Base-by-base conservation (phyloP, 2,329 filamentous ascomycete genomes). In the Waltergamsia citrina region DNA sequence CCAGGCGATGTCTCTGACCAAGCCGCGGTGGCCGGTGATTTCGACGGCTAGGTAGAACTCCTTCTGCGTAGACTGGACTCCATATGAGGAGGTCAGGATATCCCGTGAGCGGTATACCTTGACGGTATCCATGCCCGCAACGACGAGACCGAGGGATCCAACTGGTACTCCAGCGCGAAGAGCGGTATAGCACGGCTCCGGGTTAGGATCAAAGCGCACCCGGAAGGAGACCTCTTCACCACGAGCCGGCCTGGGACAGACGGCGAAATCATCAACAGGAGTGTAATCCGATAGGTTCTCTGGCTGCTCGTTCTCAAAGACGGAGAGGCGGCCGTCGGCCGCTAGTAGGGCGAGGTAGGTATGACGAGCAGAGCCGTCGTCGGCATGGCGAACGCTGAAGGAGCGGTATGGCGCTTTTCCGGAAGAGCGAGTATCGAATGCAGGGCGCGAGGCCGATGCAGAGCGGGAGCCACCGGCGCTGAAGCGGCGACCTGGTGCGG, bases 1-100 rank as follows among this genome's bases (percentile, higher is more conserved):
- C 92, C 92, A 98, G 3, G 85, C 81, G 2, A 95, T 74, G 53
- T 95, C 88, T 31, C 90, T 72, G 6, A 95, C 83, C 25, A 96
- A 68, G 1, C 80, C 78, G 7, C 74, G 69, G 46, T 94, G 84
- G 2, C 78, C 78, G 20, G 67, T 66, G 12, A 96, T 64, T 50
- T 87, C 81, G 15, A 81, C 78, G 1, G 87, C 87, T 7, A 85
- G 74, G 53, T 94, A 94, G 51, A 96, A 93, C 38, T 85, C 81
- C 40, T 84, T 83, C 64, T 52, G 75, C 60, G 60, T 78, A 63
- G 56, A 64, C 12, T 58, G 57, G 25, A 65, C 65, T 36, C 63
- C 76, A 41, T 69, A 69, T 33, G 60, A 66, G 25, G 60, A 57
- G n/a, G 59, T 64, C 40, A 68, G 54, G 11, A 72, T 62, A 43